Percentiles rank a stretch among this genome's conserved stretches.
phyloP scores from a whole-genome alignment of 2,329 filamentous ascomycete genomes.

The Cordyceps farinosa region DNA sequence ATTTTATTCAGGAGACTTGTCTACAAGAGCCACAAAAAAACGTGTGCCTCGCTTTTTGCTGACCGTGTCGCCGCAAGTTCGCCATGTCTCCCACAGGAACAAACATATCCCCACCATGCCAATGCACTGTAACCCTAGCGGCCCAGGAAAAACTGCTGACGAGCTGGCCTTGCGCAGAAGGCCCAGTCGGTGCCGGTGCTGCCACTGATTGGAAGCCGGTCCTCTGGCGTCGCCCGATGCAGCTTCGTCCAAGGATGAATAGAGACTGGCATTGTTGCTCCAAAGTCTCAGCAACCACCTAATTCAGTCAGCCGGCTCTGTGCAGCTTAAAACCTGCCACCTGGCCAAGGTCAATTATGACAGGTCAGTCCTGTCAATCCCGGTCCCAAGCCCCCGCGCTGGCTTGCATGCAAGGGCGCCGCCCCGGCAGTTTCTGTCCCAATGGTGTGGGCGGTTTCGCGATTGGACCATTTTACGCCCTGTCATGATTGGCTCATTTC shows the following conservation, averaged over 20 bases:
- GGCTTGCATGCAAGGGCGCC: slow-evolving; percentile 13
- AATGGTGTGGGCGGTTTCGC: slow-evolving; percentile 11
- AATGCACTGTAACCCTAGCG: slow-evolving; percentile 3
- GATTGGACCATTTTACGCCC: not conserved
- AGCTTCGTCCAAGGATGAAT: not conserved
- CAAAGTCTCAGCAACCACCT: not conserved
- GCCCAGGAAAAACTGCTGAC: not conserved
- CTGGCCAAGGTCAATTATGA: slow-evolving; percentile 2
- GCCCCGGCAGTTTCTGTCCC: slow-evolving; percentile 14
- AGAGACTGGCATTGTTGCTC: no score
- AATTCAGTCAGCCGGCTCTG: not conserved
- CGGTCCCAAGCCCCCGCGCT: not conserved
- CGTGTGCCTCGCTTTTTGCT: not conserved
- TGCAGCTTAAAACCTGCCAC: not conserved
- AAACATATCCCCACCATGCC: not conserved
- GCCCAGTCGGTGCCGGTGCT: not conserved
- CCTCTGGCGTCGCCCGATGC: not conserved
- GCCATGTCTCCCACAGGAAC: not conserved
- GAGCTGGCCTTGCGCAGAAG: not conserved
- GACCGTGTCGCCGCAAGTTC: not conserved
- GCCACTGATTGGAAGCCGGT: not conserved
- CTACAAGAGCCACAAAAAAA: not conserved
- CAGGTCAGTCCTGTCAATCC: slow-evolving; percentile 10
- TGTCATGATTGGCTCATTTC: not conserved
- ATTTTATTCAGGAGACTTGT: not conserved